Conservation (phyloP, 2,329 filamentous ascomycete species). For the Cladosporium sp. region DNA sequence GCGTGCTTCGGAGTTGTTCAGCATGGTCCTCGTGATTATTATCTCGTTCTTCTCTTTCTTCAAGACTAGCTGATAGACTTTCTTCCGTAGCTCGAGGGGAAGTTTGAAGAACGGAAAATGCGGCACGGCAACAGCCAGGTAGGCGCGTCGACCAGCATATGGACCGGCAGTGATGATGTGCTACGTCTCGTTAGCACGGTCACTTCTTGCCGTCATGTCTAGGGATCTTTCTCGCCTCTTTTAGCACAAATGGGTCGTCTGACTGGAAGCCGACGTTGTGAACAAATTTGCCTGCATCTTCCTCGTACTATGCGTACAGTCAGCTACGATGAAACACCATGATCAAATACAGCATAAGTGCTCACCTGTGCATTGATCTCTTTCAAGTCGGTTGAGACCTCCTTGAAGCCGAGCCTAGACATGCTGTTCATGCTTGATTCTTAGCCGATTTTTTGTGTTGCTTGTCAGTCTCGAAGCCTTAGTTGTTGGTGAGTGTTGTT, state of each 20-base stretch:
- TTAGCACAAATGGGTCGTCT: neutral
- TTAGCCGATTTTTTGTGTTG: no score
- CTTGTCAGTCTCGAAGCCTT: no score
- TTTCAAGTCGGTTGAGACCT: no score
- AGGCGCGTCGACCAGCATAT: neutral
- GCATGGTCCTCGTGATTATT: no score
- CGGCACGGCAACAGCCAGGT: neutral
- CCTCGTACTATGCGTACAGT: neutral
- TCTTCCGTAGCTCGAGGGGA: neutral
- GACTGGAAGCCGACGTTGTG: neutral
- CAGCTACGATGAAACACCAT: neutral
- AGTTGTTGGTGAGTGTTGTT: no score
- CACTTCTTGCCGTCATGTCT: neutral
- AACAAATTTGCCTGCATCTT: neutral
- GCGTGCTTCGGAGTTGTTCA: no score
- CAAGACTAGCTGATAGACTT: no score
- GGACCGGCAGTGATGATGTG: neutral
- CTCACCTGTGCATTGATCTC: no score
- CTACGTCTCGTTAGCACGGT: neutral
- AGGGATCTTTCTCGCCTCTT: neutral
- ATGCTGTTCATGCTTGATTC: no score
- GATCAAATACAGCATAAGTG: no score
- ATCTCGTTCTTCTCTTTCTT: no score
- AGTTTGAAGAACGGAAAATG: neutral
- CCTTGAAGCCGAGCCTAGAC: no score